phyloP scores from a whole-genome alignment of 352 stramenopile species.

The Nothophytophthora sp. region DNA sequence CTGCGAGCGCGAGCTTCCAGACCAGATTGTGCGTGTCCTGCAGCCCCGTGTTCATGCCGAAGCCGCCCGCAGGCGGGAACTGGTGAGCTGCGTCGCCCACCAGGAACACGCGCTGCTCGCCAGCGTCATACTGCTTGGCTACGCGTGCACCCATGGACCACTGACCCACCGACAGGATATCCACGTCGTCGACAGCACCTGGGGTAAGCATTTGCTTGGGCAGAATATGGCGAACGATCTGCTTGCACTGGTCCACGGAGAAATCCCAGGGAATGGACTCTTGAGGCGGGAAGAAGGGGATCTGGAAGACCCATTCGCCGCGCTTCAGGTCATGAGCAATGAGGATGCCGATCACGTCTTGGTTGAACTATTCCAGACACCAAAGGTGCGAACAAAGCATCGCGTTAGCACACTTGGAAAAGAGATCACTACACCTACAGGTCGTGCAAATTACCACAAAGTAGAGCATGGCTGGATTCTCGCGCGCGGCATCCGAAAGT shows the following conservation, averaged over 20 bases:
- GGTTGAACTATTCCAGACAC: conserved; percentile 55
- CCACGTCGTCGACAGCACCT: conserved; percentile 57
- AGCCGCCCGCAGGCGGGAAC: conserved; percentile 91
- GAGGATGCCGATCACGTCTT: conserved; percentile 88
- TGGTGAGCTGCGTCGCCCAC: conserved; percentile 92
- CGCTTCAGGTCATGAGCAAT: conserved; percentile 91
- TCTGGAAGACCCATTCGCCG: conserved; percentile 93
- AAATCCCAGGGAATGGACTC: conserved; percentile 73
- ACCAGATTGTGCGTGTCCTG: conserved; percentile 93
- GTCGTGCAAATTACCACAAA: conserved; percentile 93
- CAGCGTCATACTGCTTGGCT: conserved; percentile 82
- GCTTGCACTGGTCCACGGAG: conserved; percentile 50
- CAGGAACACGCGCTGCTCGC: conserved; percentile 76
- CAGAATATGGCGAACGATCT: conserved; percentile 54
- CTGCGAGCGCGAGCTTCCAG: conserved; percentile 87
- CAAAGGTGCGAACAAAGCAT: no score
- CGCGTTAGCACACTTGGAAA: no score
- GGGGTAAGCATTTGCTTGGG: conserved; percentile 16
- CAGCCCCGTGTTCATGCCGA: conserved; percentile 94
- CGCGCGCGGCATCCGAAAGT: conserved; percentile 48
- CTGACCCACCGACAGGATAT: conserved; percentile 83
- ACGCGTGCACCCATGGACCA: conserved; percentile 95
- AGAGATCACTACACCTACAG: background rate
- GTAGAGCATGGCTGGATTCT: conserved; percentile 93
- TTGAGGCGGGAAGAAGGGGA: conserved; percentile 91